Conservation (phyloP, 768 basidiomycete genomes). For the Solioccasus polychromus region DNA sequence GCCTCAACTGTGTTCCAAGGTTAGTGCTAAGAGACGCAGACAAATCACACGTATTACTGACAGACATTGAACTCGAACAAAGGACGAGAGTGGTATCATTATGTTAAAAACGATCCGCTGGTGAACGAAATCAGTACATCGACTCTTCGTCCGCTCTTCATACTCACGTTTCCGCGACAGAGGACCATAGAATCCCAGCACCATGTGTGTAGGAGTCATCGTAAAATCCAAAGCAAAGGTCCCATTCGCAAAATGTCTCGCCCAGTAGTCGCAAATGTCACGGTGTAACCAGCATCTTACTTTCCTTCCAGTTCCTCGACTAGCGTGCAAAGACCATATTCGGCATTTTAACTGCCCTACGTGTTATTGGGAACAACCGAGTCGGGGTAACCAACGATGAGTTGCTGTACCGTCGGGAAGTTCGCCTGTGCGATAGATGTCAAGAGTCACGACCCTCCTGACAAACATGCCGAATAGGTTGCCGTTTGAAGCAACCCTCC, state of each 20-base stretch:
- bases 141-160: background rate
- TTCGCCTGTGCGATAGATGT: conserved; percentile 41
- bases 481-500: conserved; percentile 54
- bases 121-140: conserved; percentile 2
- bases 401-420: conserved; percentile 39
- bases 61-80: conserved; percentile 37
- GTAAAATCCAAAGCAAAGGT: conserved; percentile 33
- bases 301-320: conserved; percentile 30
- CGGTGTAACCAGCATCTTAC: conserved; percentile 26
- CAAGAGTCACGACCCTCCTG: conserved; percentile 40
- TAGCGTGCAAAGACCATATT: conserved; percentile 20
- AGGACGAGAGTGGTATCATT: conserved; percentile 39
- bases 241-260: conserved; percentile 39
- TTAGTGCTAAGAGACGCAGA: conserved; percentile 2
- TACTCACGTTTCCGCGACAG: conserved; percentile 32
- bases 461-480: conserved; percentile 51
- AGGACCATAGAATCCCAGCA: conserved; percentile 34
- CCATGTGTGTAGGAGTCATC: conserved; percentile 32
- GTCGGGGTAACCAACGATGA: conserved; percentile 32
- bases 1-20: conserved; percentile 31
- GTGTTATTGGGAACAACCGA: conserved; percentile 13
- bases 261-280: conserved; percentile 33
- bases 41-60: conserved; percentile 18
- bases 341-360: conserved; percentile 35
- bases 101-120: conserved; percentile 32